phyloP scores from a whole-genome alignment of 768 basidiomycete species.

The Collybia mongolica region DNA sequence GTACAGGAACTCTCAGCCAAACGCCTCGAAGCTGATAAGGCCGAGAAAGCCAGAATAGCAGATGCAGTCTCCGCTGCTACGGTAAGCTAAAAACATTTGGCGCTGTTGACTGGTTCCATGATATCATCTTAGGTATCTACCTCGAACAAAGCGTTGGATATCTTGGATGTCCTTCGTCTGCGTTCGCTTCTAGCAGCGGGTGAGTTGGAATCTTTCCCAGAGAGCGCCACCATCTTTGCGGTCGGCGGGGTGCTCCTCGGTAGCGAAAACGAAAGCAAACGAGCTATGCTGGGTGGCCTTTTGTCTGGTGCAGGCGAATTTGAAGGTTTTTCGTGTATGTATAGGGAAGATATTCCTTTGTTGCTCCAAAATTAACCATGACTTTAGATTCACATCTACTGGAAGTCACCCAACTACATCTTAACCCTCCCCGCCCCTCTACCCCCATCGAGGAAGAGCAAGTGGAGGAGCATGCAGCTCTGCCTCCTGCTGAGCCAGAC shows the following conservation, averaged over 20 bases:
- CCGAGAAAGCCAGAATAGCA: conserved; percentile 52
- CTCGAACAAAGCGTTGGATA: conserved; percentile 40
- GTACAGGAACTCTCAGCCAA: conserved; percentile 53
- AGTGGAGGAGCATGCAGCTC: conserved; percentile 20
- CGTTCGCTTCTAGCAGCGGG: conserved; percentile 48
- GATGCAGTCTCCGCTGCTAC: conserved; percentile 57
- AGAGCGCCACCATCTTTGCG: conserved; percentile 54
- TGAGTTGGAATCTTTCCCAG: conserved; percentile 42
- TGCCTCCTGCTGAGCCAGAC: conserved; percentile 24
- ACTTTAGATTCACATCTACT: conserved; percentile 57
- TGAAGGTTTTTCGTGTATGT: conserved; percentile 65
- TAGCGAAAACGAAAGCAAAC: conserved; percentile 50
- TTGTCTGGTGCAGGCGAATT: conserved; percentile 57
- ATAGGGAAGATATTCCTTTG: conserved; percentile 4
- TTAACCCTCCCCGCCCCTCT: conserved; percentile 46
- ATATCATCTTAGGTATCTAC: conserved; percentile 37
- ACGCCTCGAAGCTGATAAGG: conserved; percentile 54
- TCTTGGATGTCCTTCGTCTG: conserved; percentile 61
- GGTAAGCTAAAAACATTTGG: conserved; percentile 34
- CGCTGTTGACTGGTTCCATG: too few species aligned
- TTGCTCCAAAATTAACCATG: conserved; percentile 9
- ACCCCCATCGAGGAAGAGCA: conserved; percentile 35
- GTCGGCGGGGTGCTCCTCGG: conserved; percentile 55
- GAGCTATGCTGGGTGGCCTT: conserved; percentile 51
- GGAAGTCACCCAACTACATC: conserved; percentile 53